Conservation (phyloP, 225 moss, liverwort and hornwort species). For the Bryum argenteum region DNA sequence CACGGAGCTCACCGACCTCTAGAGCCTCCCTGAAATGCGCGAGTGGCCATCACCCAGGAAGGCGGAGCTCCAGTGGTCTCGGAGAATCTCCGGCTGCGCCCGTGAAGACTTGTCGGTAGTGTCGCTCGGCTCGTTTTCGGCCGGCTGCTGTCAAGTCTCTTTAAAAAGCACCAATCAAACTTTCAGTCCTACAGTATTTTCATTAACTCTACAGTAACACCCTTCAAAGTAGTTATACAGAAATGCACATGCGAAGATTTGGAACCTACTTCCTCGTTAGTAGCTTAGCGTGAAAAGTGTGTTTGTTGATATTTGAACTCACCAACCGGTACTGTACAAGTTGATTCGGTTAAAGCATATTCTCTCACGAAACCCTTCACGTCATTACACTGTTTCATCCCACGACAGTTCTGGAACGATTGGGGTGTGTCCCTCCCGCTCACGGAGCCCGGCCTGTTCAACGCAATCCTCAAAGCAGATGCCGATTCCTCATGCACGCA, state of each 20-base stretch:
- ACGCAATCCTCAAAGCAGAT: background rate
- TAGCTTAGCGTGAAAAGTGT: too few relatives aligned
- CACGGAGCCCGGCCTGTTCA: background rate
- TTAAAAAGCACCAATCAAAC: background rate
- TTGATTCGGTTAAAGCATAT: background rate
- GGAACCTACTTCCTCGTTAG: background rate
- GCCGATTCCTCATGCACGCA: too few relatives aligned
- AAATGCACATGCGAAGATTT: background rate
- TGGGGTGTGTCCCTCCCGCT: slow-evolving; percentile 9
- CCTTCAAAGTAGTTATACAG: background rate
- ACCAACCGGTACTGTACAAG: background rate
- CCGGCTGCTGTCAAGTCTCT: too few relatives aligned
- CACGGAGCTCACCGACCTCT: background rate
- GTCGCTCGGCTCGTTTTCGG: background rate
- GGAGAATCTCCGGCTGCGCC: background rate
- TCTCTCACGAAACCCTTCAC: background rate
- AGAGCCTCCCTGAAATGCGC: background rate
- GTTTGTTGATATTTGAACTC: background rate
- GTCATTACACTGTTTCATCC: background rate
- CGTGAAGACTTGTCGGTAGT: background rate
- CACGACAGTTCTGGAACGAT: slow-evolving; percentile 13
- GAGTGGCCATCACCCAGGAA: too few relatives aligned
- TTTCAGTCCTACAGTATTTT: slow-evolving; percentile 4
- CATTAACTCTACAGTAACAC: background rate
- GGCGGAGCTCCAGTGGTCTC: background rate